Evolutionary conservation across 768 basidiomycete genomes (phyloP), one percentile per base, ranked within the genome.

Genomic region (Daedalea quercina): DNA sequence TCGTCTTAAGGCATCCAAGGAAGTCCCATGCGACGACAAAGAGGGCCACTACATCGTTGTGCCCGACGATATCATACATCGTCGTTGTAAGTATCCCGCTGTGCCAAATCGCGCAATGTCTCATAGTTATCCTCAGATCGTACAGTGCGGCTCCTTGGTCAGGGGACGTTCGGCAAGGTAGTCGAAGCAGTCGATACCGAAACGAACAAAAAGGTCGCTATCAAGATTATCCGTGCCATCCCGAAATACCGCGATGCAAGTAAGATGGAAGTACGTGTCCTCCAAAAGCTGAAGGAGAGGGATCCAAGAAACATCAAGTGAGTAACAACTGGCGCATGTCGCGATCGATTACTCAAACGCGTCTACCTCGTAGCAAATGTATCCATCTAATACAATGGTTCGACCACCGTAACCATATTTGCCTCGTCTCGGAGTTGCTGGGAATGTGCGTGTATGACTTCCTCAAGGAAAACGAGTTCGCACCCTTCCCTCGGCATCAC

Each of bases 401-500:
- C 68, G 95, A 98, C 74, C 92, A 90, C 70, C 82, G 90, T 60
- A 96, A 96, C 72, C 96, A 99, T 69, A 93, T 97, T 60, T 99
- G 96, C 67, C 74, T 99, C 19, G 96, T 98, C 47, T 94, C 94
- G 3, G 94, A 96, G 65, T 78, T 99, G 22, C 76, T 98, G 48
- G 94, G 94, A 56, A 90, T 92, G 86, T 97, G 94, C 70, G 90
- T 99, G 17, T 99, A 97, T 65, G 96, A 99, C 67, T 99, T 98
- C 69, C 77, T 99, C 63, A 98, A 97, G 76, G 94, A 95, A 68
- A 99, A 99, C 69, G 84, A 87, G 52, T 99, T 97, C 70, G 83
- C 88, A 33, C 92, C 96, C 6, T 99, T 99, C 69, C 94, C 96
- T 52, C 89, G 94, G 55, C 80, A 84, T 54, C 96, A 99, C 67